These are phyloP conservation scores for Actinomucor elegans DNA, from an alignment of 371 early-diverging fungal genomes.

Conservation along the genomic window DNA sequence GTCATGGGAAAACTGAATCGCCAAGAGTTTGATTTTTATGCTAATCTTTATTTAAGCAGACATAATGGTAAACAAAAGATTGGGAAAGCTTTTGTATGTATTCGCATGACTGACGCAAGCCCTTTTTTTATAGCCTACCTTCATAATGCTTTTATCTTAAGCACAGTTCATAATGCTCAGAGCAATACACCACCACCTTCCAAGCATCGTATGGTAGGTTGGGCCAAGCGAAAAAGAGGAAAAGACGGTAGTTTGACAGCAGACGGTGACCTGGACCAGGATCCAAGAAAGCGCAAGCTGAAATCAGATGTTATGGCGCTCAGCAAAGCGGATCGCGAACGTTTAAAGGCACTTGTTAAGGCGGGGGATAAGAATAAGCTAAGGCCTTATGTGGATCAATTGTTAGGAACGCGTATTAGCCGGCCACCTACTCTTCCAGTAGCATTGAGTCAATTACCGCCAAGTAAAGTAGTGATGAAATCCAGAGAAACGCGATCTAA, in stretches of 20 bases:
- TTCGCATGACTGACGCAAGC: neutral
- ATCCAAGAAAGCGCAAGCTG: conserved; percentile 59
- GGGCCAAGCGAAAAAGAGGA: conserved; percentile 64
- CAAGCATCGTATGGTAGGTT: conserved; percentile 61
- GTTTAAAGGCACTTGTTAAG: conserved; percentile 62
- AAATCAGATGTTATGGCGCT: conserved; percentile 75
- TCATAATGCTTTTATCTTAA: conserved; percentile 81
- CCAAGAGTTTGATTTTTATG: conserved; percentile 80
- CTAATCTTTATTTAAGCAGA: conserved; percentile 64
- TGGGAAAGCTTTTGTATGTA: neutral
- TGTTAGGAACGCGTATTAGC: conserved; percentile 45
- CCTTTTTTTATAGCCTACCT: conserved; percentile 51
- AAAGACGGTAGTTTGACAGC: conserved; percentile 48
- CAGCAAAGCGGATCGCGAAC: conserved; percentile 69
- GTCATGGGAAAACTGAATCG: conserved; percentile 75
- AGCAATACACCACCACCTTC: conserved; percentile 69
- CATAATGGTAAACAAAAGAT: conserved; percentile 49
- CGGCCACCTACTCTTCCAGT: conserved; percentile 49
- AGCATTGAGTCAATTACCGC: conserved; percentile 49
- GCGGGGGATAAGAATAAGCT: conserved; percentile 38
- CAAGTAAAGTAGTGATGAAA: conserved; percentile 24
- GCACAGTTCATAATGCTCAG: conserved; percentile 78
- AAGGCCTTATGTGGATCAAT: conserved; percentile 37
- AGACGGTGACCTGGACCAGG: conserved; percentile 42
- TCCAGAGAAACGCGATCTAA: neutral